phyloP scores from a whole-genome alignment of 192 early-diverging fungal genomes.

The Dispira parvispora region DNA sequence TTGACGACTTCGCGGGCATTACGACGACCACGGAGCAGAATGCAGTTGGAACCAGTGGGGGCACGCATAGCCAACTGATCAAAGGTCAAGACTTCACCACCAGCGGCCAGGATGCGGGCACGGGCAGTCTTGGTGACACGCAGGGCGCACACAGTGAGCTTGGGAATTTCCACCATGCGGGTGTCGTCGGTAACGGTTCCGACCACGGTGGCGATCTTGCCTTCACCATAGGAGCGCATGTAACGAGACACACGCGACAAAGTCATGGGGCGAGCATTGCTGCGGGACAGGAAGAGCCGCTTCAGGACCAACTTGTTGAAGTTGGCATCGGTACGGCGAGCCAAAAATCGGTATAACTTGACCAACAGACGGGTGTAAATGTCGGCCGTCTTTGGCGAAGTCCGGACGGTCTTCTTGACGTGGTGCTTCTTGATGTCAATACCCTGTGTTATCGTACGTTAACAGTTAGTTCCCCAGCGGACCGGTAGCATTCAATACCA shows the following conservation, averaged over 20 bases:
- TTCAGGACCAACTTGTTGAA: constrained; percentile 99
- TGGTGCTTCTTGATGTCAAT: constrained; percentile 99
- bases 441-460: constrained; percentile 44
- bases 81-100: constrained; percentile 95
- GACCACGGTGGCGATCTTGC: constrained; percentile 88
- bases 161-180: constrained; percentile 82
- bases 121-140: constrained; percentile 90
- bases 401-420: constrained; percentile 83
- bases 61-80: constrained; percentile 99
- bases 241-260: constrained; percentile 73
- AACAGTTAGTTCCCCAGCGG: background rate
- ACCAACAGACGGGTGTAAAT: constrained; percentile 97
- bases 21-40: constrained; percentile 90
- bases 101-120: constrained; percentile 95
- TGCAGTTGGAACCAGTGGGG: constrained; percentile 86
- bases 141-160: constrained; percentile 90
- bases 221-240: constrained; percentile 49
- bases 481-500: background rate
- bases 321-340: constrained; percentile 92
- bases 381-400: constrained; percentile 82
- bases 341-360: constrained; percentile 99
- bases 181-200: constrained; percentile 95
- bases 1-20: constrained; percentile 94
- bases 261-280: constrained; percentile 92
- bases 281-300: constrained; percentile 95